These are phyloP conservation scores for Bacidia gigantensis DNA, from an alignment of 495 filamentous ascomycete genomes.

Conservation along the genomic window DNA sequence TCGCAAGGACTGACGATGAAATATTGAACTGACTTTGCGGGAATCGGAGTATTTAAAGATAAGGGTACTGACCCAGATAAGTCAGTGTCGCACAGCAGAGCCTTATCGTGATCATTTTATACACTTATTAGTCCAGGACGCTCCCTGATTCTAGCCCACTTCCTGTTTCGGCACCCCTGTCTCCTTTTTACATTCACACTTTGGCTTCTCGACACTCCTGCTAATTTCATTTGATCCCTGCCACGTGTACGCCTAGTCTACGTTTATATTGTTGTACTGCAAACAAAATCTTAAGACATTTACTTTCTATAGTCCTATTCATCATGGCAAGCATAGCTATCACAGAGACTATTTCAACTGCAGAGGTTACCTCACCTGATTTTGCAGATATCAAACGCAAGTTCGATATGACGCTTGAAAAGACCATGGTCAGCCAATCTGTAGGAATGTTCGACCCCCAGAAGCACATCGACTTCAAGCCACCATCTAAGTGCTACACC, in stretches of 20 bases:
- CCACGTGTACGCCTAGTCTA: too few relatives aligned
- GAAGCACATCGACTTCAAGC: conserved; percentile 41
- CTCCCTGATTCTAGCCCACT: not conserved
- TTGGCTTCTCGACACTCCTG: not conserved
- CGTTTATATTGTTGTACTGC: too few relatives aligned
- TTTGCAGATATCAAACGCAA: not conserved
- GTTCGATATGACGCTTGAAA: not conserved
- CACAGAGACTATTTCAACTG: not conserved
- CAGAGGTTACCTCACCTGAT: not conserved
- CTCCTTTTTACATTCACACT: not conserved
- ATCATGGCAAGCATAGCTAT: not conserved
- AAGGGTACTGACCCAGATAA: not conserved
- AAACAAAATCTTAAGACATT: too few relatives aligned
- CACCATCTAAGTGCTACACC: conserved; percentile 37
- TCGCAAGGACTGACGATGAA: too few relatives aligned
- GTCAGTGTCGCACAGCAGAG: not conserved
- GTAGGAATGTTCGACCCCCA: conserved; percentile 33
- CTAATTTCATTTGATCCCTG: not conserved
- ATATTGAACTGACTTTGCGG: not conserved
- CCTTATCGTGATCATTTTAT: not conserved
- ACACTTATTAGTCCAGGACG: not conserved
- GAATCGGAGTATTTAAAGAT: not conserved
- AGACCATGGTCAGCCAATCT: not conserved
- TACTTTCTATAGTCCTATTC: not conserved
- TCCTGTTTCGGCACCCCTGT: not conserved